Conservation (phyloP, 2,329 filamentous ascomycete species). For the Chaetothyriales sp. region DNA sequence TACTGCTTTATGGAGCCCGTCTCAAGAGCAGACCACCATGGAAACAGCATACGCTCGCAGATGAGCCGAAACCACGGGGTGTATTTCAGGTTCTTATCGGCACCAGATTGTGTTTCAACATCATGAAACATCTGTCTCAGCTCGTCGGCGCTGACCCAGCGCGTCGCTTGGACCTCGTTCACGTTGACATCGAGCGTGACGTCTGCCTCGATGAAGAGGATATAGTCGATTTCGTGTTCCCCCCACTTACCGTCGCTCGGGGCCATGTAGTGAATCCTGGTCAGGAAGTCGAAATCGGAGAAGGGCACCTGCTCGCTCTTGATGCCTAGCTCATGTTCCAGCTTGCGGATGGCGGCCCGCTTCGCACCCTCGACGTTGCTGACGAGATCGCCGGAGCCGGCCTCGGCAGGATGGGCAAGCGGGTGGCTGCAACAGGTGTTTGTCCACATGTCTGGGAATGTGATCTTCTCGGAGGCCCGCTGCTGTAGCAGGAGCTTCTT, state of each 20-base stretch:
- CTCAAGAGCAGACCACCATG: conserved; percentile 88
- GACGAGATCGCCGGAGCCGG: conserved; percentile 56
- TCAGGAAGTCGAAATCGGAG: conserved; percentile 84
- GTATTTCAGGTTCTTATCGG: conserved; percentile 71
- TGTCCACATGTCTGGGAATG: conserved; percentile 98
- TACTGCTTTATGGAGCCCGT: conserved; percentile 62
- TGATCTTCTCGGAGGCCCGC: conserved; percentile 92
- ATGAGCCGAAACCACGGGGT: conserved; percentile 99
- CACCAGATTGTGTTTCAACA: conserved; percentile 47
- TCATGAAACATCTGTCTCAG: conserved; percentile 77
- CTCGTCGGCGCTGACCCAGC: conserved; percentile 69
- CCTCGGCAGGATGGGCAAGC: conserved; percentile 79
- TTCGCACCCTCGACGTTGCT: conserved; percentile 76
- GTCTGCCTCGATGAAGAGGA: conserved; percentile 90
- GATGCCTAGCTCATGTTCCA: conserved; percentile 91
- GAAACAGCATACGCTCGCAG: conserved; percentile 90
- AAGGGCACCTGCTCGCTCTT: conserved; percentile 74
- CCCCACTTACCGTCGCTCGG: conserved; percentile 97
- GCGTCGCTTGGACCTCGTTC: conserved; percentile 77
- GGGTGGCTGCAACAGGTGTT: conserved; percentile 99
- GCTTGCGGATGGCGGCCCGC: conserved; percentile 79
- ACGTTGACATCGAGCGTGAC: conserved; percentile 70
- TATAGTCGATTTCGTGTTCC: conserved; percentile 98
- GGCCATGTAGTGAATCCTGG: conserved; percentile 94
- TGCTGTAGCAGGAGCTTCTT: conserved; percentile 91